phyloP scores from a whole-genome alignment of 805 yeast species.

The Metschnikowia corniflorae region DNA sequence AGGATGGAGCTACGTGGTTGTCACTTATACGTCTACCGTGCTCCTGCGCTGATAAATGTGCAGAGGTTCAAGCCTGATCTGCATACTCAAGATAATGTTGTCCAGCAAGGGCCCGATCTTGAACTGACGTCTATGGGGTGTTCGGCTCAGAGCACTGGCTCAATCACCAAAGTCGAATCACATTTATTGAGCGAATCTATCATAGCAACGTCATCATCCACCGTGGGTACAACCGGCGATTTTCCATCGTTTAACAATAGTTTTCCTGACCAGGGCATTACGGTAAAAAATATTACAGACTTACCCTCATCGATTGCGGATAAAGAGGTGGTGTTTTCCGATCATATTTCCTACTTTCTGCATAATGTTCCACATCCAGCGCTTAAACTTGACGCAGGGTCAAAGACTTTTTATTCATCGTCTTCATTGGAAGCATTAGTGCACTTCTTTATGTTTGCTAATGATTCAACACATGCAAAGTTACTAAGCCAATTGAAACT shows the following conservation, averaged over 20 bases:
- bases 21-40: slow-evolving; percentile 49
- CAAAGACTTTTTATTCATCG: slow-evolving; percentile 35
- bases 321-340: not conserved
- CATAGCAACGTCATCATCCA: slow-evolving; percentile 3
- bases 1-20: slow-evolving; percentile 56
- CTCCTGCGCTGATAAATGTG: slow-evolving; percentile 16
- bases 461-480: slow-evolving; percentile 12
- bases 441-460: slow-evolving; percentile 56
- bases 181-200: slow-evolving; percentile 5
- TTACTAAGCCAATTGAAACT: slow-evolving; percentile 18
- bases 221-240: slow-evolving; percentile 4
- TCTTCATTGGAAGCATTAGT: slow-evolving; percentile 64
- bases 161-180: not conserved
- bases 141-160: not conserved
- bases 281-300: not conserved
- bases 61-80: slow-evolving; percentile 16
- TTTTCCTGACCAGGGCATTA: not conserved
- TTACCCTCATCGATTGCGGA: not conserved
- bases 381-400: slow-evolving; percentile 43
- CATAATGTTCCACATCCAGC: slow-evolving; percentile 35
- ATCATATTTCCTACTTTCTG: slow-evolving; percentile 23
- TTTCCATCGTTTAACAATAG: not conserved
- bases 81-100: not conserved
- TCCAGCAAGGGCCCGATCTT: not conserved
- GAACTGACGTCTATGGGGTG: slow-evolving; percentile 1